A percentile compares a stretch with the other conserved stretches of the same genome.
Conservation (phyloP, 768 basidiomycete species). For the Xerocomellus intermedius region DNA sequence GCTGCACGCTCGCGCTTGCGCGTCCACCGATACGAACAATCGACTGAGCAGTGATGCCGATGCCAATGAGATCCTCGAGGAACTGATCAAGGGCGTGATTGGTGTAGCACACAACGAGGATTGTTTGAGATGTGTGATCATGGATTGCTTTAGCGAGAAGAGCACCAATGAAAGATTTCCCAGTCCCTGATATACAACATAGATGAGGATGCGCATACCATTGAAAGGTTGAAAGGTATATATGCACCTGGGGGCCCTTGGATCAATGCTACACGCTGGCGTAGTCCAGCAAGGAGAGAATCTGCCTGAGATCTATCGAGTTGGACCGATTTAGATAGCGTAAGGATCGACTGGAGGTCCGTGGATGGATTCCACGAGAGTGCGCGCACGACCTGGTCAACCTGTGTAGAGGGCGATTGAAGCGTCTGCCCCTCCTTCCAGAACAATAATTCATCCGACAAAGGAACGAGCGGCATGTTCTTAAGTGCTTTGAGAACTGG, state of each 20-base stretch:
- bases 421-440: slow-evolving; percentile 43
- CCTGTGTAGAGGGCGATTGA: slow-evolving; percentile 2
- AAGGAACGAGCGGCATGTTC: slow-evolving; percentile 43
- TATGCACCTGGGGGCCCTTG: slow-evolving; percentile 69
- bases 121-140: slow-evolving; percentile 44
- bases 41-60: slow-evolving; percentile 47
- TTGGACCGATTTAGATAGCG: slow-evolving; percentile 36
- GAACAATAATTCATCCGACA: slow-evolving; percentile 52
- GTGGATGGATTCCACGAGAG: slow-evolving; percentile 32
- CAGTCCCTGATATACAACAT: slow-evolving; percentile 50
- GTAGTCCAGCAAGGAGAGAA: slow-evolving; percentile 51
- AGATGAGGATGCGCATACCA: background rate
- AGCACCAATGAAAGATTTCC: slow-evolving; percentile 73
- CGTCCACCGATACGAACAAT: slow-evolving; percentile 64
- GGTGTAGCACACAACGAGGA: slow-evolving; percentile 71
- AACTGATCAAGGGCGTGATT: slow-evolving; percentile 77
- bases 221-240: background rate
- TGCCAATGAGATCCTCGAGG: slow-evolving; percentile 57
- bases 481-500: slow-evolving; percentile 61
- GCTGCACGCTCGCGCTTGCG: slow-evolving; percentile 46
- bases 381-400: slow-evolving; percentile 25
- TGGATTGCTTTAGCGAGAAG: slow-evolving; percentile 61
- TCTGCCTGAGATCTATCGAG: slow-evolving; percentile 53
- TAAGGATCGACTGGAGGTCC: slow-evolving; percentile 42
- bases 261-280: slow-evolving; percentile 57